A percentile compares a stretch with the other conserved stretches of the same genome.
Evolutionary conservation across 371 early-diverging fungal species (phyloP).

Genomic region (Mucor mucedo): DNA sequence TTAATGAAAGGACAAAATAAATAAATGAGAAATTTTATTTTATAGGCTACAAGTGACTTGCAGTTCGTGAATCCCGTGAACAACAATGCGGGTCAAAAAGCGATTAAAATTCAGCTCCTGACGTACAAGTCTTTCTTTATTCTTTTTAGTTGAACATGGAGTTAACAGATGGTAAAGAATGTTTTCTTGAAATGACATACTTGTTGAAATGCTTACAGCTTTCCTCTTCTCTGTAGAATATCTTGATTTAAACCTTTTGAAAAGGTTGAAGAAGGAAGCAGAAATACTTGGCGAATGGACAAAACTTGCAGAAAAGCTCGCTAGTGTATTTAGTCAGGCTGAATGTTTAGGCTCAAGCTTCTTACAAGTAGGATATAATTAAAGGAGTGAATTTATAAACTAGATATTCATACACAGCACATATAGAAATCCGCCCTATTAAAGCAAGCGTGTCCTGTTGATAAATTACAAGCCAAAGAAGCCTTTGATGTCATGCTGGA

Average conservation of each 20-base stretch:
- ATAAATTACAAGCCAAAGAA: conserved; percentile 23
- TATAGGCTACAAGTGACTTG: not conserved
- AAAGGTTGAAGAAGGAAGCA: conserved; percentile 7
- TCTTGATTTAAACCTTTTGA: conserved; percentile 8
- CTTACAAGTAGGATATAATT: conserved; percentile 10
- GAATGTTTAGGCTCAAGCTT: conserved; percentile 22
- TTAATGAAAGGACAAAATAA: not conserved
- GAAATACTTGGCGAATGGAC: conserved; percentile 11
- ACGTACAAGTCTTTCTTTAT: no score
- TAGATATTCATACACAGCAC: no score
- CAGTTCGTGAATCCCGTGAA: not conserved
- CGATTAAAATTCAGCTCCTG: not conserved
- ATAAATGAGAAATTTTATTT: not conserved
- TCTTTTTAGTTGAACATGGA: not conserved
- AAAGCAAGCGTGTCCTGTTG: conserved; percentile 16
- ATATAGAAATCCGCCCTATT: not conserved
- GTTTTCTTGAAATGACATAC: not conserved
- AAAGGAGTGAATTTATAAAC: not conserved
- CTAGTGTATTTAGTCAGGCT: conserved; percentile 16
- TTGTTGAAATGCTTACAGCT: not conserved
- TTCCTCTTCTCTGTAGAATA: not conserved
- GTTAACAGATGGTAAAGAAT: conserved; percentile 3
- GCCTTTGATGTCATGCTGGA: conserved; percentile 18
- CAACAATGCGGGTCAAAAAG: not conserved
- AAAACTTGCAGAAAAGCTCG: conserved; percentile 13